Evolutionary conservation across 169 alveolate genomes (phyloP).

Genomic region (Plasmodium berghei): DNA sequence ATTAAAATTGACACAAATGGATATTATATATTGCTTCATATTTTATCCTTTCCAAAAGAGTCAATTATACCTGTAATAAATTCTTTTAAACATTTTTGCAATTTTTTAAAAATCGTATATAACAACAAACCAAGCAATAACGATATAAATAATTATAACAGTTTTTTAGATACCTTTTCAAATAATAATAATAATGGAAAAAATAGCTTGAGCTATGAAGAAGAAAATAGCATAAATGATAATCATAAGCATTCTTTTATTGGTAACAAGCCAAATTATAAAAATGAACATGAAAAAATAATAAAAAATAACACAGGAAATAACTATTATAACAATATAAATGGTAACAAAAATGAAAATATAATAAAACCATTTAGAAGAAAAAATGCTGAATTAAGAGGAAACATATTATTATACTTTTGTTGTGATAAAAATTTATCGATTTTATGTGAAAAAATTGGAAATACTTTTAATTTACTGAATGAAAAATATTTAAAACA

Average conservation of each 20-base stretch:
- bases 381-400: constrained; percentile 44
- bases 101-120: constrained; percentile 46
- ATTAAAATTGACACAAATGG: constrained; percentile 65
- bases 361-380: constrained; percentile 24
- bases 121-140: constrained; percentile 31
- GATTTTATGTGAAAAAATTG: constrained; percentile 70
- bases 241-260: background rate
- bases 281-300: background rate
- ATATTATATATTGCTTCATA: constrained; percentile 28
- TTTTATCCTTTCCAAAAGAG: constrained; percentile 62
- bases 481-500: constrained; percentile 52
- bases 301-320: background rate
- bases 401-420: constrained; percentile 57
- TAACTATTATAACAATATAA: background rate
- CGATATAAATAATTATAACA: constrained; percentile 38
- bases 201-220: background rate
- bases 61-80: constrained; percentile 28
- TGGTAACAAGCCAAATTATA: background rate
- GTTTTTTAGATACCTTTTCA: constrained; percentile 9
- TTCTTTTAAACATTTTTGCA: constrained; percentile 49
- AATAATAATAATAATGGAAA: background rate
- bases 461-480: constrained; percentile 40
- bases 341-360: background rate
- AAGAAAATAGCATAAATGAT: background rate
- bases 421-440: constrained; percentile 60